These are phyloP conservation scores for Podospora conica DNA, from an alignment of 495 filamentous ascomycete species.

Conservation along the genomic window DNA sequence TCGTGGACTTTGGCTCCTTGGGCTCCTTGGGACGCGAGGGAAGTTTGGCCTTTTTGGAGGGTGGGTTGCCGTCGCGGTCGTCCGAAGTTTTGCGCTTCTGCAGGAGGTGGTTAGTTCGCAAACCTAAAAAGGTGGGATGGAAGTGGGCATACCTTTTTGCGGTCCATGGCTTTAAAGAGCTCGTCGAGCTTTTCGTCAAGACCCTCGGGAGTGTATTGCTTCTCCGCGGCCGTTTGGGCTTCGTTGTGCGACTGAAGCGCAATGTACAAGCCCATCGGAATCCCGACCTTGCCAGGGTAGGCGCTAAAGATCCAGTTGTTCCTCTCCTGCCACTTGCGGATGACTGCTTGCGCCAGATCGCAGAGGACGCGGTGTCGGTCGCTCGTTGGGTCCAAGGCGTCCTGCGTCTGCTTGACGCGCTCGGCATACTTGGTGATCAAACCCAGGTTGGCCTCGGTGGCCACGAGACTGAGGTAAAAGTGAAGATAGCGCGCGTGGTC, in stretches of 20 bases:
- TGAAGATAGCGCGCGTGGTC: constrained; percentile 82
- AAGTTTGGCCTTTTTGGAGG: constrained; percentile 27
- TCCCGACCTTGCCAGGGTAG: constrained; percentile 71
- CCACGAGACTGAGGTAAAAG: constrained; percentile 79
- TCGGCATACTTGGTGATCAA: constrained; percentile 90
- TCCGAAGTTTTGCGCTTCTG: constrained; percentile 46
- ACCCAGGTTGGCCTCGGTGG: constrained; percentile 77
- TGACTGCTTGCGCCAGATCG: constrained; percentile 77
- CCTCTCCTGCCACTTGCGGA: constrained; percentile 74
- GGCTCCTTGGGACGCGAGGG: constrained; percentile 13
- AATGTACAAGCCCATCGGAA: constrained; percentile 72
- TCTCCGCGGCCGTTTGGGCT: constrained; percentile 77
- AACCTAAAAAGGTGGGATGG: background rate
- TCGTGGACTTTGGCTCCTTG: constrained; percentile 32
- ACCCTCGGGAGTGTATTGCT: constrained; percentile 74
- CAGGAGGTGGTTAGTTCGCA: background rate
- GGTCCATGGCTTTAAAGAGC: constrained; percentile 48
- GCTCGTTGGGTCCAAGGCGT: constrained; percentile 59
- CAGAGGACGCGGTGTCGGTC: constrained; percentile 79
- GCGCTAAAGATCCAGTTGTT: constrained; percentile 73
- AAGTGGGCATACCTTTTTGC: constrained; percentile 43
- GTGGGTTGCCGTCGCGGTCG: constrained; percentile 34
- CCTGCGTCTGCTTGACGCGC: constrained; percentile 82
- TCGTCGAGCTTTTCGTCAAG: constrained; percentile 71
- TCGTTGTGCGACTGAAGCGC: constrained; percentile 67